A percentile compares a stretch with the other conserved stretches of the same genome.
These are phyloP conservation scores for Eimeria falciformis DNA, from an alignment of 169 alveolate genomes.

Conservation along the genomic window DNA sequence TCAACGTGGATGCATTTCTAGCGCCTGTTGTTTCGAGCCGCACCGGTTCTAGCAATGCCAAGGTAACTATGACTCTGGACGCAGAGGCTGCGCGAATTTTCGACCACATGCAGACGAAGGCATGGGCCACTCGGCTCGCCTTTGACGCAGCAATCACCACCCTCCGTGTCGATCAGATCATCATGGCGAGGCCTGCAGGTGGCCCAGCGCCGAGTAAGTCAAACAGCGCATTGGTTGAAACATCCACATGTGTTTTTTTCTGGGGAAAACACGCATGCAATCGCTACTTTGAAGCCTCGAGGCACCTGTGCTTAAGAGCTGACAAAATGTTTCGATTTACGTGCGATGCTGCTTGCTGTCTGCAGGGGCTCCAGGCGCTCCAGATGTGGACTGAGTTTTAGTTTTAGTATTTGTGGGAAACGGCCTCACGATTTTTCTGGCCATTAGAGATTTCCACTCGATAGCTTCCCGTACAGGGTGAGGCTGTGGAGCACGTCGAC, in stretches of 20 bases:
- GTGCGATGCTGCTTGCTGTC: neutral
- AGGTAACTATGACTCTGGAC: conserved; percentile 42
- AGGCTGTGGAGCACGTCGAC: no score
- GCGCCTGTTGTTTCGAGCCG: neutral
- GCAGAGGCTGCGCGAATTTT: conserved; percentile 78
- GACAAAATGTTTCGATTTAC: no score
- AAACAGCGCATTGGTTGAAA: neutral
- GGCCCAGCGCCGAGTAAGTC: conserved; percentile 94
- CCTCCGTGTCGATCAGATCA: conserved; percentile 97
- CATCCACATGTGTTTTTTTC: neutral
- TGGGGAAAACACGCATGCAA: neutral
- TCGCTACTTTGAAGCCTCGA: neutral
- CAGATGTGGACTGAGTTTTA: conserved; percentile 42
- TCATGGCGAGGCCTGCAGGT: conserved; percentile 99
- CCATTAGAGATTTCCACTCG: no score
- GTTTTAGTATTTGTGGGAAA: neutral
- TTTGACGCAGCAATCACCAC: conserved; percentile 98
- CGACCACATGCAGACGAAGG: conserved; percentile 96
- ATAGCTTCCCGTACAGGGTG: no score
- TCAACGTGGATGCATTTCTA: conserved; percentile 80
- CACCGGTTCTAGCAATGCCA: neutral
- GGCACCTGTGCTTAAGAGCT: neutral
- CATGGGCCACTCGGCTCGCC: conserved; percentile 97
- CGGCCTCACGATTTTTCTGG: no score
- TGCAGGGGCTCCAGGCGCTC: conserved; percentile 75